Base-by-base conservation (phyloP, 352 stramenopile genomes). In the Globisporangium nunn region DNA sequence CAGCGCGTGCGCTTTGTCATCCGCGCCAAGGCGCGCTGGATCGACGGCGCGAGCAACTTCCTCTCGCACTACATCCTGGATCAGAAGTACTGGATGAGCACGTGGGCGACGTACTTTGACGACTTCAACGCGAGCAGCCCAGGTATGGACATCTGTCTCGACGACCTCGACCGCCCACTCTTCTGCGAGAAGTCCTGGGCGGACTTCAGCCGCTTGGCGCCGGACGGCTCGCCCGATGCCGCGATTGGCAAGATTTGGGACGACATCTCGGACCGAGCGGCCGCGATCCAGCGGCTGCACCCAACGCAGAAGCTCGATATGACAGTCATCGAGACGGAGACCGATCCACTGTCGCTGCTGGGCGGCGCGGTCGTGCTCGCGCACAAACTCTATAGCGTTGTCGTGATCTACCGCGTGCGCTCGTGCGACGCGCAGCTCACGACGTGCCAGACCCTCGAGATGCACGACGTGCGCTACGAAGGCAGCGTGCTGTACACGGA, bases 161-260 rank as follows among this genome's bases (percentile, higher is more conserved):
- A 83, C 45, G 71, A 80, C 58, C 61, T 80, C 52, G 73, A 83
- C 56, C 67, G 73, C 3, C 71, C 73, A 6, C 64, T 83, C 31
- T 78, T 83, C 23, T 83, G 71, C 46, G 73, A 83, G 48, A 83
- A 83, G 58, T 69, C 73, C 14, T 83, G 73, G 73, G 67, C 73
- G 7, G 73, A 72, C 41, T 72, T 72, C 37, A 48, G 33, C 8
- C 62, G 61, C 12, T 31, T 72, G 30, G 65, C 62, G 0, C 52
- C 41, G 1, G 45, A 58, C 17, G 52, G 45, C 33, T 61, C 65
- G 4, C 18, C 40, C 15, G 58, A 50, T 2, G 54, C 39, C n/a
- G 33, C 58, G 10, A 49, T 72, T 28, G 65, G 62, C 33, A 72
- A 67, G 45, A 40, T 77, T 10, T 83, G 73, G 73, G 71, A 78